Percentiles rank a stretch among this genome's conserved stretches.
These are phyloP conservation scores for Fomitiporia mediterranea DNA, from an alignment of 1,284 basidiomycete genomes.

Conservation along the genomic window DNA sequence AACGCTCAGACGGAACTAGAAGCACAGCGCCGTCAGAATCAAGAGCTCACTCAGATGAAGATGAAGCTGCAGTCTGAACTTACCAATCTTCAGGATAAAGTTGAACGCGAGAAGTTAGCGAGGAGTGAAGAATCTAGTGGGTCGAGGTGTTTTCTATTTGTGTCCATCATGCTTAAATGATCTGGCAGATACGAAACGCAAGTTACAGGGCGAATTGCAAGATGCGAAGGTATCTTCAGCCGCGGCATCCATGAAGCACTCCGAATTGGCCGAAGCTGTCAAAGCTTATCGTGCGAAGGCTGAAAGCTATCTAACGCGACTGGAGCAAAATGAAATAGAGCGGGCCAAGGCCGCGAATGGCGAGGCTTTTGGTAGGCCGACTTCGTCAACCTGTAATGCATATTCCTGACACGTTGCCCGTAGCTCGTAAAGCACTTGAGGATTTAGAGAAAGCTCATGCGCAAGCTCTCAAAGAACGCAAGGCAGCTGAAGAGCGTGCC, in stretches of 20 bases:
- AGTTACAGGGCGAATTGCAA: slow-evolving; percentile 57
- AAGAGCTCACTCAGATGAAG: slow-evolving; percentile 52
- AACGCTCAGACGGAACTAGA: slow-evolving; percentile 61
- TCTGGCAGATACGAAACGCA: slow-evolving; percentile 50
- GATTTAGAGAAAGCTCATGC: slow-evolving; percentile 61
- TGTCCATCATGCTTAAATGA: slow-evolving; percentile 4
- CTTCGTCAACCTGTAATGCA: not conserved
- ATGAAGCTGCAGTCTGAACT: slow-evolving; percentile 57
- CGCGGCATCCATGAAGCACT: slow-evolving; percentile 54
- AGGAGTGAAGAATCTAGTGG: slow-evolving; percentile 59
- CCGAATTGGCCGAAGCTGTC: slow-evolving; percentile 62
- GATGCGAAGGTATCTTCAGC: slow-evolving; percentile 62
- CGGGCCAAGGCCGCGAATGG: slow-evolving; percentile 59
- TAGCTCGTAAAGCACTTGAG: slow-evolving; percentile 56
- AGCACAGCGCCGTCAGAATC: slow-evolving; percentile 52
- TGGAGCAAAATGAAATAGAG: slow-evolving; percentile 68
- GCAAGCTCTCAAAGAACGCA: slow-evolving; percentile 49
- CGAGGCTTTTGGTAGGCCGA: slow-evolving; percentile 52
- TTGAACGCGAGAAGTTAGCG: slow-evolving; percentile 47
- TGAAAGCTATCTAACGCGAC: slow-evolving; percentile 52
- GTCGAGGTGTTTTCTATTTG: slow-evolving; percentile 17
- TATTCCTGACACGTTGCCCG: not conserved
- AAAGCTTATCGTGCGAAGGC: slow-evolving; percentile 65
- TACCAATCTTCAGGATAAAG: slow-evolving; percentile 48
- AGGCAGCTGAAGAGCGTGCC: slow-evolving; percentile 48